Base-by-base conservation (phyloP, 1,284 basidiomycete genomes). In the Heterobasidion occidentale region DNA sequence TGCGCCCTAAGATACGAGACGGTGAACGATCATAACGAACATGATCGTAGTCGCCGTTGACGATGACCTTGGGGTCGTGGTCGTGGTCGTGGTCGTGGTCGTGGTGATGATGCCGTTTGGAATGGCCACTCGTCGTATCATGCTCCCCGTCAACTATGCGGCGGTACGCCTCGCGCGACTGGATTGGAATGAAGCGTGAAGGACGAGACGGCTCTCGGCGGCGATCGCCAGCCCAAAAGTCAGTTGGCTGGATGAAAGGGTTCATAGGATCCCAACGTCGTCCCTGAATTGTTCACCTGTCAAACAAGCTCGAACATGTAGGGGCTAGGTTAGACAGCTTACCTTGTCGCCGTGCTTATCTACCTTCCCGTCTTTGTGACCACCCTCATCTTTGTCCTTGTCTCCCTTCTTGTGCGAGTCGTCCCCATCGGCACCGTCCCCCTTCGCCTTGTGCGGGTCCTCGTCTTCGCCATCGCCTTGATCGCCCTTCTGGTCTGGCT, bases 1-100 rank as follows among this genome's bases (percentile, higher is more conserved):
- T 42, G 12, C 38, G 38, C 11, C 38, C 38, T n/a, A 42, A 12
- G 38, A 42, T 42, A 42, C 38, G 38, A 8, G 38, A 42, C 9
- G 59, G 57, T 20, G 50, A 51, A 15, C 60, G 59, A 34, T 61
- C 56, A 36, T 58, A 52, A 36, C 61, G 60, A 44, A 66, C 61
- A 51, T 65, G 61, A 47, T 66, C 63, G 51, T 67, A 36, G 46
- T 65, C 58, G 27, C 68, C 68, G 7, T 56, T 60, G 44, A 68
- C 60, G 45, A 65, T 49, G 19, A 68, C 53, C 36, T 63, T 58
- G 46, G 61, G 17, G 54, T 59, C 20, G 35, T 54, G 45, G 46
- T 58, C 51, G 42, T 64, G 58, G 53, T 62, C 59, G 53, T 65
- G 60, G 34, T 66, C 53, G 51, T 64, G 61, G 46, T 56, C 58